These are phyloP conservation scores for Phycomyces nitens DNA, from an alignment of 192 early-diverging fungal genomes.

Conservation along the genomic window DNA sequence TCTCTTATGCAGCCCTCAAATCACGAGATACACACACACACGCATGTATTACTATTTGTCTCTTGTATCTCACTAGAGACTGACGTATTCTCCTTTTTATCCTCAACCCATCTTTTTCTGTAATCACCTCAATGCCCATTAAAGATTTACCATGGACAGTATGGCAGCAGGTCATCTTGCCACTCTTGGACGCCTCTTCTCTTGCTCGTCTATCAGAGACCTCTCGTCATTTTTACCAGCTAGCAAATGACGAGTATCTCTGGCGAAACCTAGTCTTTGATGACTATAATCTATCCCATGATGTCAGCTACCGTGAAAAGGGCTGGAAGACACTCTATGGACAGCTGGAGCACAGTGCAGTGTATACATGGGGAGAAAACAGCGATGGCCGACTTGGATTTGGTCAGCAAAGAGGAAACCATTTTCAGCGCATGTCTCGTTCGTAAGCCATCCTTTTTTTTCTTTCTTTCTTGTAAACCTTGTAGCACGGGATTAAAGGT, in stretches of 20 bases:
- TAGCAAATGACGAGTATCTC: conserved; percentile 18
- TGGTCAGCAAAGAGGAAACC: background rate
- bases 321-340: conserved; percentile 32
- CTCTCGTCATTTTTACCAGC: conserved; percentile 3
- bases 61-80: background rate
- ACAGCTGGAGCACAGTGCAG: conserved; percentile 8
- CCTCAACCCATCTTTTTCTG: background rate
- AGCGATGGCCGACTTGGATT: conserved; percentile 21
- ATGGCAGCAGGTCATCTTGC: conserved; percentile 10
- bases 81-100: conserved; percentile 4
- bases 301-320: conserved; percentile 17
- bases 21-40: background rate
- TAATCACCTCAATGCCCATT: background rate
- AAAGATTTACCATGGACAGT: conserved; percentile 14
- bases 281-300: conserved; percentile 13
- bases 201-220: conserved; percentile 10
- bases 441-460: conserved; percentile 2
- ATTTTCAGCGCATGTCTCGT: background rate
- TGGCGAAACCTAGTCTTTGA: conserved; percentile 17
- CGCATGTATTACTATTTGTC: background rate
- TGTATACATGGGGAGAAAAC: conserved; percentile 33
- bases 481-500: background rate
- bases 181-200: conserved; percentile 4
- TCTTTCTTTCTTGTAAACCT: background rate
- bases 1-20: no score